These are phyloP conservation scores for Saccharomycopsis vini DNA, from an alignment of 805 yeast species.

Conservation along the genomic window DNA sequence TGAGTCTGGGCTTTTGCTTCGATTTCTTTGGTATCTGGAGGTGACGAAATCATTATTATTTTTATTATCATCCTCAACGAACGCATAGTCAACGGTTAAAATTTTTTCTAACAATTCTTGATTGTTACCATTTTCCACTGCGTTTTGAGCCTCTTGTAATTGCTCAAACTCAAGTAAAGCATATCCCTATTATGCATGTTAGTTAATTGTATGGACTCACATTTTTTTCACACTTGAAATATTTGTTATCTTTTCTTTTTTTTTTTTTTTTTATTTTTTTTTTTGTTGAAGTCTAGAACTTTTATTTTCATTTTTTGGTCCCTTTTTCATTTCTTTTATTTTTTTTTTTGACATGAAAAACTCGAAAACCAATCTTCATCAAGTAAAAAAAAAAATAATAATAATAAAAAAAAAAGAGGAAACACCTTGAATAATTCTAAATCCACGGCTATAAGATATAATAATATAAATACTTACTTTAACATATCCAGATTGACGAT, in stretches of 20 bases:
- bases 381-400: background rate
- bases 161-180: constrained; percentile 31
- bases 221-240: no score
- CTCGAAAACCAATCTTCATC: background rate
- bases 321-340: background rate
- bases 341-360: background rate
- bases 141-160: constrained; percentile 28
- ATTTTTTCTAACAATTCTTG: constrained; percentile 28
- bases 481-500: constrained; percentile 35
- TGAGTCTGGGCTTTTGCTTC: no score
- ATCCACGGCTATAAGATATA: background rate
- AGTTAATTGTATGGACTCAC: background rate
- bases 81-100: constrained; percentile 31
- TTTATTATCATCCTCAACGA: constrained; percentile 25
- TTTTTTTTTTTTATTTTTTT: no score
- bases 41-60: no score
- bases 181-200: constrained; percentile 26
- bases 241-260: background rate
- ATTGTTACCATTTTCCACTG: constrained; percentile 26
- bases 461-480: constrained; percentile 21
- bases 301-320: no score
- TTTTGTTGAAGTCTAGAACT: no score
- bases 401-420: background rate
- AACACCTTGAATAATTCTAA: no score
- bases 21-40: no score